Conservation (phyloP, 768 basidiomycete genomes). For the Suillus spraguei region DNA sequence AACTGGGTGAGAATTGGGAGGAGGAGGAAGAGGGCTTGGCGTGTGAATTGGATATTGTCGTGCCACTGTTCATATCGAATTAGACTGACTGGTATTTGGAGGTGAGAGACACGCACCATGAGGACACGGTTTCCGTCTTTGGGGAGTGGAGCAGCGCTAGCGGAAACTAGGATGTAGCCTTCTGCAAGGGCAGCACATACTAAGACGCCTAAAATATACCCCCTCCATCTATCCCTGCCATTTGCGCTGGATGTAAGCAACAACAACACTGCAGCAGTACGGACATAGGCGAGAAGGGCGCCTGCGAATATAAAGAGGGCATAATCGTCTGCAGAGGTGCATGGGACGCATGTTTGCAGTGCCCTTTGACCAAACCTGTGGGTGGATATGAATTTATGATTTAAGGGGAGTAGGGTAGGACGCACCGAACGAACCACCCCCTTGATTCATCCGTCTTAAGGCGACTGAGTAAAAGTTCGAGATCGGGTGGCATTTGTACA, state of each 20-base stretch:
- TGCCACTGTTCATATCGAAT: slow-evolving; percentile 53
- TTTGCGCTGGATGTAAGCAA: slow-evolving; percentile 44
- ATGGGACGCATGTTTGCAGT: slow-evolving; percentile 66
- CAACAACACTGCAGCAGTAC: slow-evolving; percentile 51
- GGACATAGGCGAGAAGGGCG: slow-evolving; percentile 60
- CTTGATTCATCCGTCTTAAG: slow-evolving; percentile 61
- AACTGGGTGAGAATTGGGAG: slow-evolving; percentile 54
- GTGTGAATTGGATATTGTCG: slow-evolving; percentile 54
- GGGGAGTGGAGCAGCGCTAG: slow-evolving; percentile 48
- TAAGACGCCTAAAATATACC: slow-evolving; percentile 48
- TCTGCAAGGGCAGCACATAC: slow-evolving; percentile 54
- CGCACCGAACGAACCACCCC: slow-evolving; percentile 59
- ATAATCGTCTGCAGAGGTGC: slow-evolving; percentile 62
- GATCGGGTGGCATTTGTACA: slow-evolving; percentile 42
- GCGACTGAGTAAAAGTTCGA: slow-evolving; percentile 56
- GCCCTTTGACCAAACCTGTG: slow-evolving; percentile 69
- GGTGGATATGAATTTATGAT: slow-evolving; percentile 8
- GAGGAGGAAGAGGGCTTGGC: slow-evolving; percentile 59
- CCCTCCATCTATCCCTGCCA: slow-evolving; percentile 47
- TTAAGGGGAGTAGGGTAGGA: not conserved
- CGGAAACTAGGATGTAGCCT: slow-evolving; percentile 52
- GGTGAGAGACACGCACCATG: slow-evolving; percentile 37
- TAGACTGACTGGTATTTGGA: not conserved
- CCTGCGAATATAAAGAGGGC: slow-evolving; percentile 57
- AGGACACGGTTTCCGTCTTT: slow-evolving; percentile 36